Evolutionary conservation across 2,329 filamentous ascomycete species (phyloP).

Genomic region (Helicocarpus griseus): DNA sequence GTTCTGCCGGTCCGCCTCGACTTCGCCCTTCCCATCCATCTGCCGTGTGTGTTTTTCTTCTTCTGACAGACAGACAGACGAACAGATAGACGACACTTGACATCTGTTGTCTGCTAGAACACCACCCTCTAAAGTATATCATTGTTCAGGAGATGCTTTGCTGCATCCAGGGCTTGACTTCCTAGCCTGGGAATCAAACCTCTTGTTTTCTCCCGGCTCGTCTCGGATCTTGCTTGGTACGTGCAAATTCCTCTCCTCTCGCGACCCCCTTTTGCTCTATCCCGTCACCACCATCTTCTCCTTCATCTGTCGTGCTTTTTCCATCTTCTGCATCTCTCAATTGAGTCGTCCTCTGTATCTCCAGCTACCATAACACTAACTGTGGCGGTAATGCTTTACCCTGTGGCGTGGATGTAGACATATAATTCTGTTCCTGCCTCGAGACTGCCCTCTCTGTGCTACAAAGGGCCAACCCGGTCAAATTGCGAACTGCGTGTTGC

Average conservation of each 20-base stretch:
- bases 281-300: neutral
- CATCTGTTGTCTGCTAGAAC: too few species aligned
- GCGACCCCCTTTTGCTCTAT: neutral
- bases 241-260: neutral
- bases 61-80: neutral
- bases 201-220: neutral
- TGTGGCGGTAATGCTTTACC: neutral
- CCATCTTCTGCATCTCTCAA: neutral
- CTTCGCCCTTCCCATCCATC: neutral
- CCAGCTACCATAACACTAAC: neutral
- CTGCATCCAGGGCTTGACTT: neutral
- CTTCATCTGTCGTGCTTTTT: neutral
- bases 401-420: neutral
- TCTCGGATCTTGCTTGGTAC: neutral
- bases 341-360: neutral
- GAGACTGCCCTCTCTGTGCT: neutral
- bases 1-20: neutral
- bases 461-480: neutral
- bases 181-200: neutral
- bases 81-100: too few species aligned
- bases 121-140: too few species aligned
- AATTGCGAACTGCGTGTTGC: neutral
- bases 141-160: neutral
- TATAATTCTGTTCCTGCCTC: neutral
- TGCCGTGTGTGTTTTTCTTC: neutral